Evolutionary conservation across 495 filamentous ascomycete species (phyloP).

Genomic region (Baudoinia panamericana): DNA sequence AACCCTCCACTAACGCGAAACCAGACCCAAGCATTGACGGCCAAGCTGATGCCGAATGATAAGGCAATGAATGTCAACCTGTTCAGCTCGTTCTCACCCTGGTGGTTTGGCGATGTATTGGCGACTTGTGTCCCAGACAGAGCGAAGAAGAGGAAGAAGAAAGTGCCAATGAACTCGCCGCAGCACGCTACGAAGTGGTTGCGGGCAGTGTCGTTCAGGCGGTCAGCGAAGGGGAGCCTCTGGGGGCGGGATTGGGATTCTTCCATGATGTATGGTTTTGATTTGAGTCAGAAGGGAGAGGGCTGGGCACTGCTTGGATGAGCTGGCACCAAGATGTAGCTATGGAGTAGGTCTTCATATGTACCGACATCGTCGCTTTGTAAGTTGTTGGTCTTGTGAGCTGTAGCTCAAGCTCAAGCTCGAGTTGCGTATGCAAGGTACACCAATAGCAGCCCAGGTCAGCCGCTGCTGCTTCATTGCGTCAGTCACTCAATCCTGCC

Average conservation of each 20-base stretch:
- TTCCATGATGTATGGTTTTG: conserved; percentile 2
- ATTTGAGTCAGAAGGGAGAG: too few species aligned
- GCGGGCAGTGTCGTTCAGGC: conserved; percentile 11
- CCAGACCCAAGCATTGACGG: conserved; percentile 30
- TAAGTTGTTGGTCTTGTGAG: too few species aligned
- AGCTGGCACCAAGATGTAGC: too few species aligned
- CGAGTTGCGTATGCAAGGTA: too few species aligned
- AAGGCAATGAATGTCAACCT: conserved; percentile 25
- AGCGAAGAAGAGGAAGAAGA: conserved; percentile 29
- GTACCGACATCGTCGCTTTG: too few species aligned
- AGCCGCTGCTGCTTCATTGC: too few species aligned
- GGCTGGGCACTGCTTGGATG: too few species aligned
- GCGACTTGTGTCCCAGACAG: conserved; percentile 27
- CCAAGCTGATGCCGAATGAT: conserved; percentile 26
- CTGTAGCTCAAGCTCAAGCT: too few species aligned
- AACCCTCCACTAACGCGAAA: conserved; percentile 27
- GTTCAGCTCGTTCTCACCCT: conserved; percentile 14
- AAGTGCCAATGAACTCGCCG: conserved; percentile 28
- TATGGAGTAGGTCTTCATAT: too few species aligned
- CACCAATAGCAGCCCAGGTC: too few species aligned
- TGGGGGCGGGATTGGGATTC: background rate
- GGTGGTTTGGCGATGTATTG: conserved; percentile 14
- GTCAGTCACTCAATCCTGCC: too few species aligned
- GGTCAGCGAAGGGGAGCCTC: conserved; percentile 7
- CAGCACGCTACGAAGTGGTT: conserved; percentile 23